Percentiles rank a stretch among this genome's conserved stretches.
These are phyloP conservation scores for Noccaea bulbosa DNA, from an alignment of 345 rosid species.

Conservation along the genomic window DNA sequence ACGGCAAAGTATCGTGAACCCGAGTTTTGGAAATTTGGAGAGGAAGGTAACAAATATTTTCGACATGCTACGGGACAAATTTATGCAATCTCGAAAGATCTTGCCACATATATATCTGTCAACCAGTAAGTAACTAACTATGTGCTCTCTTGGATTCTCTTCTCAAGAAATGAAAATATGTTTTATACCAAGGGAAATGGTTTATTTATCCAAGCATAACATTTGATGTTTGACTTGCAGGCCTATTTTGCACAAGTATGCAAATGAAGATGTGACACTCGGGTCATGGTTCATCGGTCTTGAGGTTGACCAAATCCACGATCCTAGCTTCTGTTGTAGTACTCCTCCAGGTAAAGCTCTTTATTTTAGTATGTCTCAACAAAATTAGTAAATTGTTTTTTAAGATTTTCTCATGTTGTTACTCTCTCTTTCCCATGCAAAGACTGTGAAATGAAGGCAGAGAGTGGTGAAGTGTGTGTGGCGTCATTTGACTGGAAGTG, in stretches of 20 bases:
- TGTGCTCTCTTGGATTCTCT: slow-evolving; percentile 10
- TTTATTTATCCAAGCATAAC: slow-evolving; percentile 4
- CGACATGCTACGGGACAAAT: slow-evolving; percentile 98
- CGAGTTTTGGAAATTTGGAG: slow-evolving; percentile 98
- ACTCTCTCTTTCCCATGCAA: slow-evolving; percentile 4
- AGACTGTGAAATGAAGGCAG: slow-evolving; percentile 96
- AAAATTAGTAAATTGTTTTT: neutral
- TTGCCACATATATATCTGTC: slow-evolving; percentile 79
- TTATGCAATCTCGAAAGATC: slow-evolving; percentile 93
- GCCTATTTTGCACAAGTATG: slow-evolving; percentile 86
- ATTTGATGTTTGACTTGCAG: slow-evolving; percentile 44
- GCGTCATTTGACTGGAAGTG: slow-evolving; percentile 99
- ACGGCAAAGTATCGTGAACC: slow-evolving; percentile 94
- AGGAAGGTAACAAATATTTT: slow-evolving; percentile 90
- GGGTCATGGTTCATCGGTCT: slow-evolving; percentile 99
- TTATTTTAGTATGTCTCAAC: neutral
- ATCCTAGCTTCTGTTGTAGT: slow-evolving; percentile 81
- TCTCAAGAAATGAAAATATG: neutral
- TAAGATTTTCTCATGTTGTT: slow-evolving; percentile 20
- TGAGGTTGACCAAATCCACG: slow-evolving; percentile 90
- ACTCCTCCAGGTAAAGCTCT: slow-evolving; percentile 80
- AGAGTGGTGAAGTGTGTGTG: slow-evolving; percentile 81
- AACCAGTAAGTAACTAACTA: slow-evolving; percentile 67
- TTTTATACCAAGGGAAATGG: slow-evolving; percentile 11
- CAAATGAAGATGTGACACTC: slow-evolving; percentile 95